Percentiles rank a stretch among this genome's conserved stretches.
Evolutionary conservation across 495 filamentous ascomycete species (phyloP).

Genomic region (Xylaria castorea): DNA sequence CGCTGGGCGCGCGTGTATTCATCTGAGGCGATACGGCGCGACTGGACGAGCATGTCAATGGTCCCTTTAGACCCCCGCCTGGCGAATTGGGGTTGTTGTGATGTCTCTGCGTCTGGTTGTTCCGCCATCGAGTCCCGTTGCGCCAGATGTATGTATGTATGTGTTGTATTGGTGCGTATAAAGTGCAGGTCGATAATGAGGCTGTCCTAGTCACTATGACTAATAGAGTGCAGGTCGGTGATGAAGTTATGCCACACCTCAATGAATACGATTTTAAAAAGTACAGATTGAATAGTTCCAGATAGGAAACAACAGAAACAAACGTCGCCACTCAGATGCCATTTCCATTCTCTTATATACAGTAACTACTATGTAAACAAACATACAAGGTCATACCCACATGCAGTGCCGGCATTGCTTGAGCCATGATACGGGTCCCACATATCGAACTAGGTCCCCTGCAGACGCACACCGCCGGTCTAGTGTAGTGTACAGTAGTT

Average conservation of each 20-base stretch:
- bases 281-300: neutral
- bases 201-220: neutral
- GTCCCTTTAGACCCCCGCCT: slow-evolving; percentile 32
- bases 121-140: neutral
- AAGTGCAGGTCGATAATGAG: neutral
- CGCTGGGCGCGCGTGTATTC: slow-evolving; percentile 35
- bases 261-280: neutral
- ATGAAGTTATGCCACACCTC: neutral
- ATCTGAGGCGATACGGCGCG: slow-evolving; percentile 35
- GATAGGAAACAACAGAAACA: neutral
- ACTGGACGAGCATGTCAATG: slow-evolving; percentile 38
- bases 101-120: neutral
- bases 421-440: neutral
- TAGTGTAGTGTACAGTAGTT: too few relatives aligned
- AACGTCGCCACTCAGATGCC: neutral
- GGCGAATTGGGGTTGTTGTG: slow-evolving; percentile 6
- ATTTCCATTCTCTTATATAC: neutral
- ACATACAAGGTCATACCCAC: neutral
- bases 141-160: neutral
- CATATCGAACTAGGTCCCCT: neutral
- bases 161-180: neutral
- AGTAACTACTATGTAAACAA: too few relatives aligned
- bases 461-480: neutral
- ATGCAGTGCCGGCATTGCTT: neutral
- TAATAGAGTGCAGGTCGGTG: neutral